A percentile compares a stretch with the other conserved stretches of the same genome.
Conservation (phyloP, 192 early-diverging fungal species). For the Dispira parvispora region DNA sequence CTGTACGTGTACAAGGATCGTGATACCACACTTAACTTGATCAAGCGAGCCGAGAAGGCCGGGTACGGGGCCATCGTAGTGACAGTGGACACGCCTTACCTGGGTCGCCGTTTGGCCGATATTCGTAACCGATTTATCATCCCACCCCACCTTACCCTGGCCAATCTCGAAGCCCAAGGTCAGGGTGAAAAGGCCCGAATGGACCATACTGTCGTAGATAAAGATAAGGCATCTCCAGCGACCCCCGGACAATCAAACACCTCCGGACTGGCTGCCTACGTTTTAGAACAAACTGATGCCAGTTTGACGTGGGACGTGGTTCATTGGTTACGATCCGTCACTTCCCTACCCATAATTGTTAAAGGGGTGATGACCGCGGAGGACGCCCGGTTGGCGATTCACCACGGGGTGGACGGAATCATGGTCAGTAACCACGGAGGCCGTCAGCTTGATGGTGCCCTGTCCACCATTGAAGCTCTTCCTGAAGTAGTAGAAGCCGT, state of each 20-base stretch:
- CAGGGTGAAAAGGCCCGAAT: neutral
- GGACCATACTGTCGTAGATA: neutral
- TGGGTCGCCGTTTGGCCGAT: slow-evolving; percentile 37
- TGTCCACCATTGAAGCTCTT: slow-evolving; percentile 71
- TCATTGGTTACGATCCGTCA: slow-evolving; percentile 69
- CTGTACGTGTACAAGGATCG: slow-evolving; percentile 70
- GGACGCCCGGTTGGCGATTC: slow-evolving; percentile 73
- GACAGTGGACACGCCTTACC: slow-evolving; percentile 37
- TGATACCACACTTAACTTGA: slow-evolving; percentile 36
- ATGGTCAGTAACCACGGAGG: slow-evolving; percentile 97
- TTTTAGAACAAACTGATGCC: slow-evolving; percentile 33
- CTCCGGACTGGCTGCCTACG: neutral
- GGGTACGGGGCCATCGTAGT: slow-evolving; percentile 55
- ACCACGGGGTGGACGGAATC: slow-evolving; percentile 61
- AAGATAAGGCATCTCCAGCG: neutral
- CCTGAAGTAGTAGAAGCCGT: slow-evolving; percentile 70
- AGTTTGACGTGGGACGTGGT: slow-evolving; percentile 77
- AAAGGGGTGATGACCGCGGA: slow-evolving; percentile 86
- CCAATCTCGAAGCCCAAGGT: neutral
- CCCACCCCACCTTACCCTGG: slow-evolving; percentile 22
- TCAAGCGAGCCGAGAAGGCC: slow-evolving; percentile 52
- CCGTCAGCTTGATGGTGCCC: slow-evolving; percentile 73
- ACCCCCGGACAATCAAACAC: neutral
- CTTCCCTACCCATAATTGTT: slow-evolving; percentile 68
- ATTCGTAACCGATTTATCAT: slow-evolving; percentile 33